These are phyloP conservation scores for Salix udensis DNA, from an alignment of 345 rosid species.

Conservation along the genomic window DNA sequence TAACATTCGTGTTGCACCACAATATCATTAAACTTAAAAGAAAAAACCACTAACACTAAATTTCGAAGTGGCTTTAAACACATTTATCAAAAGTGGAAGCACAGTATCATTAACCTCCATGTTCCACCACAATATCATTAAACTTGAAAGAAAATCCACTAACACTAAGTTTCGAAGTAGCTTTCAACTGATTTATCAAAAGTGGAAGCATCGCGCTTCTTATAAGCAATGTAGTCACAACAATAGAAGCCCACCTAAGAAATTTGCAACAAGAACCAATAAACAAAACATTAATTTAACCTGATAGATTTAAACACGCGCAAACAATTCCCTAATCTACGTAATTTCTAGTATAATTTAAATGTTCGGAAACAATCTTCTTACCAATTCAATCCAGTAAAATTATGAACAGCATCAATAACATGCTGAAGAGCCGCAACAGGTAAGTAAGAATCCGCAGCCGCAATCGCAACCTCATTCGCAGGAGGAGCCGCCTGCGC, in stretches of 20 bases:
- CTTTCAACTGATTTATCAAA: background rate
- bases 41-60: conserved; percentile 44
- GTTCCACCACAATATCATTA: background rate
- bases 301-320: background rate
- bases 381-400: conserved; percentile 66
- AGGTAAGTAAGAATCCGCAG: conserved; percentile 67
- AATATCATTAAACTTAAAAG: background rate
- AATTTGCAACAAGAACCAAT: too few relatives aligned
- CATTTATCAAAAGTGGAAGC: conserved; percentile 67
- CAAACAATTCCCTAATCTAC: too few relatives aligned
- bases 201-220: conserved; percentile 68
- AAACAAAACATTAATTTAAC: background rate
- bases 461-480: conserved; percentile 72
- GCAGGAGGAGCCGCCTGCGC: conserved; percentile 41
- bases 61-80: conserved; percentile 66
- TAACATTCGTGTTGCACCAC: background rate
- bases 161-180: background rate
- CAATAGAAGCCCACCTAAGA: conserved; percentile 86
- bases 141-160: background rate
- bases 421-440: conserved; percentile 62
- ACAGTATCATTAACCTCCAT: background rate
- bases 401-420: conserved; percentile 58
- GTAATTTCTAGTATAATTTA: background rate
- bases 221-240: conserved; percentile 60
- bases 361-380: background rate